Conservation (phyloP, 2,329 filamentous ascomycete genomes). For the Madurella mycetomatis region DNA sequence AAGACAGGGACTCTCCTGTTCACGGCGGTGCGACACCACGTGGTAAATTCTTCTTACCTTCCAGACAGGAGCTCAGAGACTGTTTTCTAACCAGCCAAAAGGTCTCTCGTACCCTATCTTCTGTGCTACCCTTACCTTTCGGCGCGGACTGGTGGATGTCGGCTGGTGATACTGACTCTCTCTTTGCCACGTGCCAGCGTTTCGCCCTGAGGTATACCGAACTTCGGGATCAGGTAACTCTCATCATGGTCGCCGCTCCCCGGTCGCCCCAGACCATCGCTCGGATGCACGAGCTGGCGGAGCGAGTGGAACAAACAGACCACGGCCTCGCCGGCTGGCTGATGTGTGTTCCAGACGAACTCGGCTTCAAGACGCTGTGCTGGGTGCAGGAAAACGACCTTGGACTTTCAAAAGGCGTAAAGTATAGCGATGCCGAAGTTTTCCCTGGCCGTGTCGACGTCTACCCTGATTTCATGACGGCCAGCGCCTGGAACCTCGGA, state of each 20-base stretch:
- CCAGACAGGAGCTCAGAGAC: background rate
- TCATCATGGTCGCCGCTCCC: conserved; percentile 41
- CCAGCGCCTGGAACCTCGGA: conserved; percentile 52
- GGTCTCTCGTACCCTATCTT: conserved; percentile 54
- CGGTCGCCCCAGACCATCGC: conserved; percentile 48
- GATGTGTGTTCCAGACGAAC: conserved; percentile 44
- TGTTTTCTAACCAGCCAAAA: conserved; percentile 24
- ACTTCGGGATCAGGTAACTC: conserved; percentile 48
- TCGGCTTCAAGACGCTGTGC: conserved; percentile 47
- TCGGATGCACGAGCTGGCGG: conserved; percentile 47
- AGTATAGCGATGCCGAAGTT: conserved; percentile 50
- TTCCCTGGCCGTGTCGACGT: conserved; percentile 58
- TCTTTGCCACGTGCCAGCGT: conserved; percentile 44
- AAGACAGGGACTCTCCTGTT: conserved; percentile 53
- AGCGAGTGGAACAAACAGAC: conserved; percentile 48
- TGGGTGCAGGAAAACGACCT: conserved; percentile 49
- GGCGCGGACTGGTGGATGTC: conserved; percentile 57
- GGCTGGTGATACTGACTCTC: conserved; percentile 45
- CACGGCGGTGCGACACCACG: conserved; percentile 55
- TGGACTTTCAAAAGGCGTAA: conserved; percentile 35
- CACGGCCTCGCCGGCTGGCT: conserved; percentile 50
- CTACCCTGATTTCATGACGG: conserved; percentile 55
- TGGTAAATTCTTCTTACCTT: conserved; percentile 39
- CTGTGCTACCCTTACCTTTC: conserved; percentile 48
- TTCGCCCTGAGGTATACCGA: conserved; percentile 51